Conservation (phyloP, 148 eudicot genomes). For the Rheum nobile region DNA sequence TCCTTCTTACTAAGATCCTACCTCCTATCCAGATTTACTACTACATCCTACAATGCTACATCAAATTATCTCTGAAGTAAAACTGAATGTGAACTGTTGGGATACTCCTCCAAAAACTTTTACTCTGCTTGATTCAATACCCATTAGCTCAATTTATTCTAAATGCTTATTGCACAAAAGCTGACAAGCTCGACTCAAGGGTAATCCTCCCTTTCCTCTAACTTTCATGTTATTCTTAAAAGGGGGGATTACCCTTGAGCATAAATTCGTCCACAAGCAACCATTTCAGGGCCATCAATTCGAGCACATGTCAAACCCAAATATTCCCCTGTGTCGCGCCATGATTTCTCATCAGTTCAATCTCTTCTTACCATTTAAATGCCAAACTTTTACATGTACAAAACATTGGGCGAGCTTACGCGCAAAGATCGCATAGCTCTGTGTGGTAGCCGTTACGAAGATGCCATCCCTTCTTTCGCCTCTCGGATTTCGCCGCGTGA, state of each 20-base stretch:
- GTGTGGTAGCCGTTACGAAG: too few relatives aligned
- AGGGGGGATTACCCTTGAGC: too few relatives aligned
- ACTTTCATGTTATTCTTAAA: too few relatives aligned
- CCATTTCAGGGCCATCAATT: conserved; percentile 21
- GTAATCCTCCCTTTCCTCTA: too few relatives aligned
- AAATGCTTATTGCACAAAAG: background rate
- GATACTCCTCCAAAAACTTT: background rate
- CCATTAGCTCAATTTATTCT: background rate
- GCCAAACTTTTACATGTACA: too few relatives aligned
- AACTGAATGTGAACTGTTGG: background rate
- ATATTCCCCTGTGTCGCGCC: conserved; percentile 22
- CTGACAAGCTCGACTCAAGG: background rate
- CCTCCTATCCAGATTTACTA: background rate
- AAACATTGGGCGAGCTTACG: too few relatives aligned
- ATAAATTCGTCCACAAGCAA: conserved; percentile 27
- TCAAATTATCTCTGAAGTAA: background rate
- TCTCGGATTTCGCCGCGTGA: too few relatives aligned
- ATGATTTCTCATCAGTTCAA: too few relatives aligned
- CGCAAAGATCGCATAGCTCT: too few relatives aligned
- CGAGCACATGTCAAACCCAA: conserved; percentile 21
- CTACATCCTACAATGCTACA: too few relatives aligned
- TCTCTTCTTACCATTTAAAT: too few relatives aligned
- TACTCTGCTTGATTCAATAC: background rate
- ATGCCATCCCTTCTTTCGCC: too few relatives aligned
- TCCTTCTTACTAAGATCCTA: background rate